Evolutionary conservation across 176 grass and related monocot genomes (phyloP).

Genomic region (Oryza nivara): DNA sequence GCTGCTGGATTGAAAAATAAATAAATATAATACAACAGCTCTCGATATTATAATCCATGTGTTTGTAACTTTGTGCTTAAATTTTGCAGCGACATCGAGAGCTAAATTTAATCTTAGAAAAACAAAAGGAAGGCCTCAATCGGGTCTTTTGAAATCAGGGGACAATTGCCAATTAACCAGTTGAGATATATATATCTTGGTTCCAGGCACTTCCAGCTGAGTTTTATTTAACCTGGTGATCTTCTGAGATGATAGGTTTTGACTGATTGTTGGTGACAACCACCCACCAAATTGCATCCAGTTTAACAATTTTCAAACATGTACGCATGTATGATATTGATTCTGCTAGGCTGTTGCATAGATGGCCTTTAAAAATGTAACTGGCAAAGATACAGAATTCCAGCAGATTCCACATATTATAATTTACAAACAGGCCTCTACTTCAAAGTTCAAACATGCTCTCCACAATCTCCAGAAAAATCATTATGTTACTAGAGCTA

Average conservation of each 20-base stretch:
- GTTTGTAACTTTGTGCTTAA: too few species aligned
- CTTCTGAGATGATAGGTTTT: not conserved
- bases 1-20: not conserved
- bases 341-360: not conserved
- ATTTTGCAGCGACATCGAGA: too few species aligned
- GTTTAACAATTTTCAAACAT: not conserved
- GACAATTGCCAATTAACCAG: not conserved
- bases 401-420: slow-evolving; percentile 12
- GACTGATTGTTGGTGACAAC: not conserved
- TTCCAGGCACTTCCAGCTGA: not conserved
- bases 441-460: slow-evolving; percentile 31
- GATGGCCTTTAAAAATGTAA: not conserved
- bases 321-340: not conserved
- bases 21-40: too few species aligned
- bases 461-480: slow-evolving; percentile 21
- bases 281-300: not conserved
- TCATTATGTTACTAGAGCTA: slow-evolving; percentile 27
- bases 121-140: not conserved
- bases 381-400: not conserved
- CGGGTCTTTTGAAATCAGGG: not conserved
- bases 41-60: too few species aligned
- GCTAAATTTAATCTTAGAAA: not conserved
- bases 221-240: not conserved
- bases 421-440: slow-evolving; percentile 12
- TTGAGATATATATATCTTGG: too few species aligned